These are phyloP conservation scores for Cynanchum wilfordii DNA, from an alignment of 257 asterid genomes.

Conservation along the genomic window DNA sequence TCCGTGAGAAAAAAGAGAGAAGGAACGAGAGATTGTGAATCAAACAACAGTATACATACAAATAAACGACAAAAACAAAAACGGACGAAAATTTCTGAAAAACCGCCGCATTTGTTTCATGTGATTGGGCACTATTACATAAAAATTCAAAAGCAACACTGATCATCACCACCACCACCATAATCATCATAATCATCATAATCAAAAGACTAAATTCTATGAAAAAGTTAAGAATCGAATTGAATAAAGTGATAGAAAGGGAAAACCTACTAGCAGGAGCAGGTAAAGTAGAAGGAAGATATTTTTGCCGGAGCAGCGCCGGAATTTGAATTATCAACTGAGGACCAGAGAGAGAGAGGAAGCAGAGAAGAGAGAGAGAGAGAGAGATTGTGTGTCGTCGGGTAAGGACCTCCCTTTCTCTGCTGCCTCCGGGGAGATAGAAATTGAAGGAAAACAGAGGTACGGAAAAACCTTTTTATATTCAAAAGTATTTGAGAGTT, in stretches of 20 bases:
- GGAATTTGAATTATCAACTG: not conserved
- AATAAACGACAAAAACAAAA: not conserved
- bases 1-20: not conserved
- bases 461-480: too few relatives aligned
- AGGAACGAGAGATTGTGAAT: not conserved
- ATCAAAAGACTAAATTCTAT: not conserved
- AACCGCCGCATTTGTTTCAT: not conserved
- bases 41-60: not conserved
- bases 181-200: not conserved
- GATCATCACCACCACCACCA: too few relatives aligned
- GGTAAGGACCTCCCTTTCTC: not conserved
- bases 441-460: too few relatives aligned
- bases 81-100: not conserved
- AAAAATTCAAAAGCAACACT: not conserved
- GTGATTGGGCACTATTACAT: not conserved
- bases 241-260: not conserved
- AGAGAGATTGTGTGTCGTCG: too few relatives aligned
- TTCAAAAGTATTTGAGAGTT: too few relatives aligned
- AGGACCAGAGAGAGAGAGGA: not conserved
- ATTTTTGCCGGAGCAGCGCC: not conserved
- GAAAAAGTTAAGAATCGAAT: not conserved
- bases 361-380: not conserved
- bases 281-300: not conserved
- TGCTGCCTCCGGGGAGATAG: not conserved
- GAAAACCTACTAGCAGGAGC: not conserved